Percentiles rank a stretch among this genome's conserved stretches.
Conservation (phyloP, 805 yeast species). For the Wickerhamiella occidentalis region DNA sequence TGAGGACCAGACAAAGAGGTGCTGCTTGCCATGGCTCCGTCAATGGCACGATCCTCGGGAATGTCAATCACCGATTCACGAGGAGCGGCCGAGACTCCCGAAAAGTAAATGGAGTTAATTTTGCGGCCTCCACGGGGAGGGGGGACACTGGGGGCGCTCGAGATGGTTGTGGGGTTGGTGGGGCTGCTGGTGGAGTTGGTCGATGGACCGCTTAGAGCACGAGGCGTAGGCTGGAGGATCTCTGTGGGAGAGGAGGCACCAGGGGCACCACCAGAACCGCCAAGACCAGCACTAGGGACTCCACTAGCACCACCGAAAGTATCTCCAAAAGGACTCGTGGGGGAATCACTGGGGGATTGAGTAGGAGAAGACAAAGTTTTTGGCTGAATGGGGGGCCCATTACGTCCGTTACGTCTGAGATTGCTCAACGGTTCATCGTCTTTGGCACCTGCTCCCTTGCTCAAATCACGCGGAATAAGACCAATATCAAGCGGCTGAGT, state of each 20-base stretch:
- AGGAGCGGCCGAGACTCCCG: background rate
- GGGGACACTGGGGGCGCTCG: constrained; percentile 6
- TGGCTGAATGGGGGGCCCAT: background rate
- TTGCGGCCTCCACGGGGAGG: constrained; percentile 8
- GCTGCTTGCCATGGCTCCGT: constrained; percentile 11
- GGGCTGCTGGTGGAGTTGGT: no score
- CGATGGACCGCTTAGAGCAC: constrained; percentile 2
- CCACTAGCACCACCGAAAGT: background rate
- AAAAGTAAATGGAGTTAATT: constrained; percentile 4
- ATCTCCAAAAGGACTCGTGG: background rate
- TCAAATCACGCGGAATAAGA: constrained; percentile 2
- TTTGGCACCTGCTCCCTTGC: background rate
- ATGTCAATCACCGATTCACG: constrained; percentile 6
- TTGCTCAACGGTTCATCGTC: constrained; percentile 1
- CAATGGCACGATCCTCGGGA: background rate
- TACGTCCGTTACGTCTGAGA: background rate
- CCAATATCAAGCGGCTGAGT: constrained; percentile 20
- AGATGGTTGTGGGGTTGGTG: no score
- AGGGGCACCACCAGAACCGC: background rate
- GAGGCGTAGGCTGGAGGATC: constrained; percentile 1
- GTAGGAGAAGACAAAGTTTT: background rate
- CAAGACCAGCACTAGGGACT: background rate
- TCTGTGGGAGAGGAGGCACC: background rate
- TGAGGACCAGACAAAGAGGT: constrained; percentile 15
- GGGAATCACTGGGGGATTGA: background rate